Evolutionary conservation across 257 asterid species (phyloP).

Genomic region (Rubia yunnanensis): DNA sequence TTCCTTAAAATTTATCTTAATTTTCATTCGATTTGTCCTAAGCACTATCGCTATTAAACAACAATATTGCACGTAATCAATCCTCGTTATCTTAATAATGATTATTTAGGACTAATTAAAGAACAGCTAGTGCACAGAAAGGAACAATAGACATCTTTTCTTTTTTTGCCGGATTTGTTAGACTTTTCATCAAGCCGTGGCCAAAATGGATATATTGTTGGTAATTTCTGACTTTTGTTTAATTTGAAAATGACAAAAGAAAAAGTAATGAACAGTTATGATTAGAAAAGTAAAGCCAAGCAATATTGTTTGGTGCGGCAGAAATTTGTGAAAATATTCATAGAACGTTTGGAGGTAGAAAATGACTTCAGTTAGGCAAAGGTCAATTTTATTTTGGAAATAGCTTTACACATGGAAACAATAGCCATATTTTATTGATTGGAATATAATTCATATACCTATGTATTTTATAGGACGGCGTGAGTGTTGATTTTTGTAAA

Average conservation of each 20-base stretch:
- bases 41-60: not conserved
- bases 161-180: not conserved
- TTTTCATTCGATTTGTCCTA: not conserved
- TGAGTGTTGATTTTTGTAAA: not conserved
- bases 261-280: not conserved
- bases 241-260: not conserved
- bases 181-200: not conserved
- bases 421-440: not conserved
- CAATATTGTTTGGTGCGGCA: constrained; percentile 1
- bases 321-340: not conserved
- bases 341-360: not conserved
- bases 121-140: not conserved
- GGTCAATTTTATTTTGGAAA: not conserved
- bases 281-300: not conserved
- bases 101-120: too few relatives aligned
- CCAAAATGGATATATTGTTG: not conserved
- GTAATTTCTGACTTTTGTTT: not conserved
- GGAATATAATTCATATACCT: not conserved
- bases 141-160: not conserved
- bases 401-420: not conserved
- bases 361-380: constrained; percentile 10
- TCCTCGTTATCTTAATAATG: not conserved
- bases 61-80: not conserved
- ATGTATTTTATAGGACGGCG: not conserved
- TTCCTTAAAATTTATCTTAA: not conserved